These are phyloP conservation scores for Fraxinus cuspidata DNA, from an alignment of 257 asterid species.

Conservation along the genomic window DNA sequence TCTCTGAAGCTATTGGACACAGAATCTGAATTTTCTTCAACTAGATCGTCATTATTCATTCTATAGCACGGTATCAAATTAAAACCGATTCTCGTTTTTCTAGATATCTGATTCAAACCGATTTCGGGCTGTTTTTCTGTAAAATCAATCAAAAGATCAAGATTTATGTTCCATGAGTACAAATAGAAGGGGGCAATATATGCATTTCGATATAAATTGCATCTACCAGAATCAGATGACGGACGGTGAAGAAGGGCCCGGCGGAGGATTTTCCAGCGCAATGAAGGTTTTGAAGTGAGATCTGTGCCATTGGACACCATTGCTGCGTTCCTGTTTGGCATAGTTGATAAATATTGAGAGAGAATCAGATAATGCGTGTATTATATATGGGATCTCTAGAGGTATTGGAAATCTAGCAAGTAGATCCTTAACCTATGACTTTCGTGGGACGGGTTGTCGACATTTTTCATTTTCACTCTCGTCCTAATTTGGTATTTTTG, in stretches of 20 bases:
- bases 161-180: conserved; percentile 5
- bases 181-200: background rate
- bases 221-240: conserved; percentile 42
- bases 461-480: too few relatives aligned
- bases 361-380: too few relatives aligned
- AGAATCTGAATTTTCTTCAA: conserved; percentile 39
- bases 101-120: conserved; percentile 56
- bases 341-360: background rate
- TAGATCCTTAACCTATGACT: too few relatives aligned
- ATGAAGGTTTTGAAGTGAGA: conserved; percentile 41
- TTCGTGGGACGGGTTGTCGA: too few relatives aligned
- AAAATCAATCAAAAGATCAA: conserved; percentile 28
- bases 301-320: conserved; percentile 33
- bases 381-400: too few relatives aligned
- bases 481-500: too few relatives aligned
- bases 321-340: conserved; percentile 1
- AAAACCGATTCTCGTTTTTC: conserved; percentile 69
- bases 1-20: conserved; percentile 37
- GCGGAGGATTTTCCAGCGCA: conserved; percentile 83
- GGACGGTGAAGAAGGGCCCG: conserved; percentile 60
- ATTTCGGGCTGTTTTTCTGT: conserved; percentile 50
- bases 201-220: background rate
- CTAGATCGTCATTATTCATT: conserved; percentile 29
- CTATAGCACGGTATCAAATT: conserved; percentile 57
- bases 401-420: too few relatives aligned